Conservation (phyloP, 108 stramenopile species). For the Stephanodiscus triporus region DNA sequence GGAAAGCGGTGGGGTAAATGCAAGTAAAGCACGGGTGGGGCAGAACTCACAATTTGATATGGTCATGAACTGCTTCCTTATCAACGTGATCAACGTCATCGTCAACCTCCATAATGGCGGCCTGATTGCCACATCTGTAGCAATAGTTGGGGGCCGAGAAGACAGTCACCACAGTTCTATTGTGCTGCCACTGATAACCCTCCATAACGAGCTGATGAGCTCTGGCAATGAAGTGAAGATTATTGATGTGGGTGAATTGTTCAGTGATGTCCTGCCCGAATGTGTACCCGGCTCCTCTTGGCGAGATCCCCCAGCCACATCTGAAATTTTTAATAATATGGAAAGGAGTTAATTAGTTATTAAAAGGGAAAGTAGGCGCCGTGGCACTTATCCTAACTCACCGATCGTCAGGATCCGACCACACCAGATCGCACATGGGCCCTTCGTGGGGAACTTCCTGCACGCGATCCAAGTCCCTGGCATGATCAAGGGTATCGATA, state of each 20-base stretch:
- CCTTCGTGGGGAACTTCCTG: constrained; percentile 99
- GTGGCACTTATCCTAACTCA: constrained; percentile 12
- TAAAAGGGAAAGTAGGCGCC: neutral
- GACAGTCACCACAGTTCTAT: constrained; percentile 92
- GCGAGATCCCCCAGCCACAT: constrained; percentile 88
- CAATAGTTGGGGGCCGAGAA: constrained; percentile 98
- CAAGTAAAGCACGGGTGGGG: neutral
- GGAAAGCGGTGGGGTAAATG: neutral
- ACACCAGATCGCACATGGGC: constrained; percentile 99
- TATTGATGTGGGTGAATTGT: constrained; percentile 92
- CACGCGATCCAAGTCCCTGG: constrained; percentile 94
- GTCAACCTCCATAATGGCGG: constrained; percentile 93
- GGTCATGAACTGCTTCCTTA: constrained; percentile 71
- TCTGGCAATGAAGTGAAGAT: constrained; percentile 87
- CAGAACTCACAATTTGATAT: constrained; percentile 70
- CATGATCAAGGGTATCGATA: constrained; percentile 91
- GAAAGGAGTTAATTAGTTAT: neutral
- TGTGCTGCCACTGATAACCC: constrained; percentile 84
- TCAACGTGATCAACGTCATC: constrained; percentile 56
- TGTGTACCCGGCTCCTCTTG: constrained; percentile 92
- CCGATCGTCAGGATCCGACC: constrained; percentile 99
- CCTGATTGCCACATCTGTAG: constrained; percentile 96
- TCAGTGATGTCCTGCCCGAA: constrained; percentile 96
- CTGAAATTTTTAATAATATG: constrained; percentile 1
- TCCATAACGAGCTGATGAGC: constrained; percentile 99